A percentile compares a stretch with the other conserved stretches of the same genome.
phyloP scores from a whole-genome alignment of 306 rosid genomes.

The Astragalus glycyphyllos region DNA sequence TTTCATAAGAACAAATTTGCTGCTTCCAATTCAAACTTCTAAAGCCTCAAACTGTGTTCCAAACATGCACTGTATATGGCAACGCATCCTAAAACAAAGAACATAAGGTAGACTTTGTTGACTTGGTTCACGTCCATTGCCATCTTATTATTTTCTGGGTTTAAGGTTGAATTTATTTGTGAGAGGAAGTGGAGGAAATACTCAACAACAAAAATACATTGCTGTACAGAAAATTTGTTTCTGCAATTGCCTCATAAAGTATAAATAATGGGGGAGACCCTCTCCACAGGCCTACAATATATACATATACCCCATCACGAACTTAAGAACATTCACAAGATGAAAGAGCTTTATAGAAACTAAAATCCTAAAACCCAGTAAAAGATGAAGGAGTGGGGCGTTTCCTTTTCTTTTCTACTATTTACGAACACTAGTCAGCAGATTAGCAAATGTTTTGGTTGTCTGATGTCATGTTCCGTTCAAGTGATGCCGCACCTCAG shows the following conservation, averaged over 20 bases:
- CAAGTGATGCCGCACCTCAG: slow-evolving; percentile 25
- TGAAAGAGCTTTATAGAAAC: slow-evolving; percentile 39
- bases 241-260: not conserved
- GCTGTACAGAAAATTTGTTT: slow-evolving; percentile 47
- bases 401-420: slow-evolving; percentile 35
- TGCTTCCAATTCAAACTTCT: no score
- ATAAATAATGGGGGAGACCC: slow-evolving; percentile 40
- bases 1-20: no score
- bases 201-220: slow-evolving; percentile 2
- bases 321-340: slow-evolving; percentile 38
- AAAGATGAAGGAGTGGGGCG: not conserved
- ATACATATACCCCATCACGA: slow-evolving; percentile 43
- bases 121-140: not conserved
- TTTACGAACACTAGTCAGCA: slow-evolving; percentile 51
- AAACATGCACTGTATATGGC: no score
- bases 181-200: not conserved
- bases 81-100: no score
- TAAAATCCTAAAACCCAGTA: slow-evolving; percentile 30
- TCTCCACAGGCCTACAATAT: slow-evolving; percentile 39
- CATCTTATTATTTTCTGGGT: not conserved
- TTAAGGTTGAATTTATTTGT: not conserved
- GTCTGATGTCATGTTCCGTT: slow-evolving; percentile 13
- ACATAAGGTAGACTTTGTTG: no score
- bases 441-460: slow-evolving; percentile 44
- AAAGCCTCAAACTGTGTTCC: no score